A percentile compares a stretch with the other conserved stretches of the same genome.
These are phyloP conservation scores for Neurospora terricola DNA, from an alignment of 495 filamentous ascomycete species.

Conservation along the genomic window DNA sequence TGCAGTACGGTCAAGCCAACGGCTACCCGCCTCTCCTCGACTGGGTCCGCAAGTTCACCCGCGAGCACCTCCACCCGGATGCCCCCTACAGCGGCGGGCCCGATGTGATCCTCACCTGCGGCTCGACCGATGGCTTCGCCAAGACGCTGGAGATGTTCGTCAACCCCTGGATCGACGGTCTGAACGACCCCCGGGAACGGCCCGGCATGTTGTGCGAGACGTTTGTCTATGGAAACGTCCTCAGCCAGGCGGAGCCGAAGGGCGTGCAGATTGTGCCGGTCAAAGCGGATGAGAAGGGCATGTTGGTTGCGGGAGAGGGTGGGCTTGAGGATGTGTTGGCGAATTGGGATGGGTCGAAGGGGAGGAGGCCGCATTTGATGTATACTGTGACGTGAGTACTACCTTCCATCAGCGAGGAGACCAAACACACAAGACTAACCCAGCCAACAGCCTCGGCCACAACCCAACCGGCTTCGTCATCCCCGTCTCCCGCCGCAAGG, in stretches of 20 bases:
- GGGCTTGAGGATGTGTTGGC: constrained; percentile 68
- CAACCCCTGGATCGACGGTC: constrained; percentile 60
- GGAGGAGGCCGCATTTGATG: constrained; percentile 70
- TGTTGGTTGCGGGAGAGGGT: constrained; percentile 54
- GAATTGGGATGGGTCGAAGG: constrained; percentile 67
- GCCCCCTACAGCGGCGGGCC: constrained; percentile 69
- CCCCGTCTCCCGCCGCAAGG: constrained; percentile 57
- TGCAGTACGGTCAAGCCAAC: constrained; percentile 75
- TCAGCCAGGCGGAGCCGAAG: constrained; percentile 54
- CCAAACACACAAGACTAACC: background rate
- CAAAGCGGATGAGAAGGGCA: constrained; percentile 67
- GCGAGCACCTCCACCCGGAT: constrained; percentile 66
- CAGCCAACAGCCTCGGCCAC: constrained; percentile 60
- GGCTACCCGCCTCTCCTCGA: constrained; percentile 67
- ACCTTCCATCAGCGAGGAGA: background rate
- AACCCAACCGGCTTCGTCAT: constrained; percentile 78
- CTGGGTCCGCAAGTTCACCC: constrained; percentile 69
- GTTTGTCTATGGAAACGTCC: constrained; percentile 66
- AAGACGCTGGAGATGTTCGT: constrained; percentile 66
- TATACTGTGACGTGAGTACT: constrained; percentile 77
- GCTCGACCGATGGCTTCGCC: constrained; percentile 72
- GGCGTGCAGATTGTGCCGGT: constrained; percentile 66
- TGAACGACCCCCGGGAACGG: constrained; percentile 53
- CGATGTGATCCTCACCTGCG: constrained; percentile 66
- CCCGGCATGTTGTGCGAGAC: constrained; percentile 68